Percentiles rank a stretch among this genome's conserved stretches.
phyloP scores from a whole-genome alignment of 345 rosid species.

The Hibiscus syriacus region DNA sequence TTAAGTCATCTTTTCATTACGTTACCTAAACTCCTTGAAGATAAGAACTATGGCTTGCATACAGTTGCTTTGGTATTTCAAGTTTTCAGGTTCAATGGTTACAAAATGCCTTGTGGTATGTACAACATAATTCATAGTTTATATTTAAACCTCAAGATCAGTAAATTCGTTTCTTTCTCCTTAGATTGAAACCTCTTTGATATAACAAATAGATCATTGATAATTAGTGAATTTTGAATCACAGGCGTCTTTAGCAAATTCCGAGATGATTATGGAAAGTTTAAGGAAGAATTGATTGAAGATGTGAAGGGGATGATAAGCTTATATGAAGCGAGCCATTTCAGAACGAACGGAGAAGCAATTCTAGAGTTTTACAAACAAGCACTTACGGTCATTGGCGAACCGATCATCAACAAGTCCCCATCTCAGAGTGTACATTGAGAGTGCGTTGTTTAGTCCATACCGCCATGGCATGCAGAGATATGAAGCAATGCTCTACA shows the following conservation, averaged over 20 bases:
- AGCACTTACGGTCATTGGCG: not conserved
- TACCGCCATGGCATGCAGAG: not conserved
- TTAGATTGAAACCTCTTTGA: no score
- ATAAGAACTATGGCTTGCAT: not conserved
- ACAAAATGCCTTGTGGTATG: not conserved
- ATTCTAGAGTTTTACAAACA: slow-evolving; percentile 10
- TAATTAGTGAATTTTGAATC: no score
- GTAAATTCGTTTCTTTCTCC: no score
- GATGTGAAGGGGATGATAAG: slow-evolving; percentile 13
- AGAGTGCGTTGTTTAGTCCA: not conserved
- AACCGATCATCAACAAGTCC: not conserved
- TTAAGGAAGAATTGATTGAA: not conserved
- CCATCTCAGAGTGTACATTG: not conserved
- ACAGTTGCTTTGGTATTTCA: not conserved
- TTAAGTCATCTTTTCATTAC: not conserved
- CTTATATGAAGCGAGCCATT: slow-evolving; percentile 12
- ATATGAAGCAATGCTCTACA: slow-evolving; percentile 1
- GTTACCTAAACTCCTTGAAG: not conserved
- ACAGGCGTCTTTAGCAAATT: not conserved
- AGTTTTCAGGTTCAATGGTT: slow-evolving; percentile 8
- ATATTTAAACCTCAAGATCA: no score
- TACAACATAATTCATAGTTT: no score
- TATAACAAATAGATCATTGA: no score
- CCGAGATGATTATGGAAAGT: not conserved
- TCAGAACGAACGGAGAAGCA: slow-evolving; percentile 7